Base-by-base conservation (phyloP, 2,329 filamentous ascomycete species). In the Sporothrix inflata region DNA sequence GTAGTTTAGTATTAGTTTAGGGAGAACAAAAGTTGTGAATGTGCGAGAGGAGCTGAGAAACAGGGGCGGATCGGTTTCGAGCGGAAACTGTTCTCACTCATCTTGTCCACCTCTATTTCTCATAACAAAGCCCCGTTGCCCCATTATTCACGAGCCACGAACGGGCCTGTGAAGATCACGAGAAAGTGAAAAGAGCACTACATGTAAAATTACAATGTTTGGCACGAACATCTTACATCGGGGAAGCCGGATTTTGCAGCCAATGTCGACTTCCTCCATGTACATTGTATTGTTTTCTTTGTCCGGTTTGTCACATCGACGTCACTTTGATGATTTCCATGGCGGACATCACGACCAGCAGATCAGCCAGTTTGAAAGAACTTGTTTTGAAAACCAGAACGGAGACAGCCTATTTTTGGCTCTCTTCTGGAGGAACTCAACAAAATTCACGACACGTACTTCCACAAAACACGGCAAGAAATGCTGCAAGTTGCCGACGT, bases 141-240 rank as follows among this genome's bases (percentile, higher is more conserved):
- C 7, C 30, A 34, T 21, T 34, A 16, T 38, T 24, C 60, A 24
- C n/a, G 60, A 63, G 60, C 60, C 21, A 27, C 60, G 7, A n/a
- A 45, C 16, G 40, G 38, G 38, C 40, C 60, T 27, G 38, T 61
- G 57, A 42, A 63, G 34, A 24, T 63, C 19, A 40, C 34, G 57
- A 63, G 57, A 24, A 63, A 6, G 34, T 42, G 34, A 42, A 7
- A 14, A 42, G 34, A 24, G 7, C 1, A 8, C n/a, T 65, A 12
- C n/a, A 8, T 49, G 63, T 42, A 14, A 45, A 65, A 27, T 65
- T 30, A 57, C 40, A 40, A 30, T 69, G 66, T 74, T 73, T 73
- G 71, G 71, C 71, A 63, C 66, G 71, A 60, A 61, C 45, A 74
- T 74, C 71, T 70, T 70, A 72, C 71, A 40, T 45, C 60, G 38